Evolutionary conservation across 2,329 filamentous ascomycete genomes (phyloP), one percentile per base, ranked within the genome.

Genomic region (Cercospora sojina): DNA sequence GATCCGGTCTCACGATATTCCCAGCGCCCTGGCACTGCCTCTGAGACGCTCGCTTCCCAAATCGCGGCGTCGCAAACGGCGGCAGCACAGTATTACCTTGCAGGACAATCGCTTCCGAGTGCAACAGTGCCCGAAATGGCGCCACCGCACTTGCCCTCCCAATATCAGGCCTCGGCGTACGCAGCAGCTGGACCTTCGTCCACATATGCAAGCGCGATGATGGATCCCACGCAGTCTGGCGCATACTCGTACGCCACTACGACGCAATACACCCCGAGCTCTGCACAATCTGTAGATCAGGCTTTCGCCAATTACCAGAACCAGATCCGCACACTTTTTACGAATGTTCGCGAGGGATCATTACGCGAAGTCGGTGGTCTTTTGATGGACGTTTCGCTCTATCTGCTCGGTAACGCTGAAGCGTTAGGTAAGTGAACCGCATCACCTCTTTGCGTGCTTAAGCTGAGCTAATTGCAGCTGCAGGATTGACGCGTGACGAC

Each of bases 401-500:
- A 89, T 86, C 79, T 91, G 59, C 79, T 90, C 66, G 83, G 85
- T 59, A 88, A 89, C 79, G 87, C 87, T 55, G 86, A 86, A 73
- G 84, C 86, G 69, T 80, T 91, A 73, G 89, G 89, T 91, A 83
- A 79, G 87, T 64, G 16, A 18, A 62, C 18, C 60, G 59, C 58
- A 27, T 77, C 79, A 79, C 80, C 78, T 63, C 73, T 76, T 31
- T 77, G 78, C 79, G 76, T 79, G 77, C 64, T 53, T 27, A 58
- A 67, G 65, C 65, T 67, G 65, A 67, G 63, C 67, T 67, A 65
- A 72, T 67, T 38, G 41, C 62, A 70, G 64, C 51, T 55, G 69
- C 80, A 97, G 93, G 92, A 66, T 87, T 98, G 74, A 89, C 91
- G 71, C 88, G 90, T 74, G 93, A 98, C 81, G 90, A 97, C 77